These are phyloP conservation scores for Capillidium heterosporum DNA, from an alignment of 371 early-diverging fungal genomes.

Conservation along the genomic window DNA sequence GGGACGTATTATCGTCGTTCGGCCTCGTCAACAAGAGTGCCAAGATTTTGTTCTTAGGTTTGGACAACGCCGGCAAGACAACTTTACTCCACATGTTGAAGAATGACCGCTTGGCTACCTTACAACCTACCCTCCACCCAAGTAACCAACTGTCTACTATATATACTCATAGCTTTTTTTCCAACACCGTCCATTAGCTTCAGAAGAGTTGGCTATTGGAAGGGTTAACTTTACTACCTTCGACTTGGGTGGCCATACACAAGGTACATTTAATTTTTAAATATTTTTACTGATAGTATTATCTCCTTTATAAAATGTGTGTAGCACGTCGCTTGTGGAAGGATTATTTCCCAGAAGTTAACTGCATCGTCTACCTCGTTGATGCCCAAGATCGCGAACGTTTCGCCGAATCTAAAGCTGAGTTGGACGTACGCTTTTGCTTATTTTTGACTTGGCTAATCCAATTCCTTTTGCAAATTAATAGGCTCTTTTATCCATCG, in stretches of 20 bases:
- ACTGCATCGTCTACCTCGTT: slow-evolving; percentile 91
- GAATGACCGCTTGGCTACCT: slow-evolving; percentile 89
- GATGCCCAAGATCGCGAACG: slow-evolving; percentile 77
- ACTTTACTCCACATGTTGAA: slow-evolving; percentile 98
- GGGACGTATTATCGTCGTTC: slow-evolving; percentile 61
- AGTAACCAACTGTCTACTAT: slow-evolving; percentile 39
- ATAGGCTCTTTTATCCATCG: slow-evolving; percentile 77
- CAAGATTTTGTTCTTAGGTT: slow-evolving; percentile 96
- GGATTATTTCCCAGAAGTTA: slow-evolving; percentile 95
- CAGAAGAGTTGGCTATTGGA: slow-evolving; percentile 91
- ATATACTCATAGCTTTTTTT: slow-evolving; percentile 2
- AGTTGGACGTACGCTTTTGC: slow-evolving; percentile 60
- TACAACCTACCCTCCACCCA: slow-evolving; percentile 97
- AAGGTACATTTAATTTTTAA: slow-evolving; percentile 25
- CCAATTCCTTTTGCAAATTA: not conserved
- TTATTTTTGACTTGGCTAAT: not conserved
- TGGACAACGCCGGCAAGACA: slow-evolving; percentile 99
- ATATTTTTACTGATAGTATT: not conserved
- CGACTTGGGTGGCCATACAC: slow-evolving; percentile 93
- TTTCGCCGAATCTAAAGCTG: slow-evolving; percentile 79
- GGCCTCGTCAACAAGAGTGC: slow-evolving; percentile 96
- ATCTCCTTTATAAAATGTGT: too few relatives aligned
- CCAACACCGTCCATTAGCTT: slow-evolving; percentile 28
- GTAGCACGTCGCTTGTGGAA: slow-evolving; percentile 91
- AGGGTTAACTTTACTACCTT: slow-evolving; percentile 92